A percentile compares a stretch with the other conserved stretches of the same genome.
phyloP scores from a whole-genome alignment of 768 basidiomycete genomes.

The Pulveroboletus sp. region DNA sequence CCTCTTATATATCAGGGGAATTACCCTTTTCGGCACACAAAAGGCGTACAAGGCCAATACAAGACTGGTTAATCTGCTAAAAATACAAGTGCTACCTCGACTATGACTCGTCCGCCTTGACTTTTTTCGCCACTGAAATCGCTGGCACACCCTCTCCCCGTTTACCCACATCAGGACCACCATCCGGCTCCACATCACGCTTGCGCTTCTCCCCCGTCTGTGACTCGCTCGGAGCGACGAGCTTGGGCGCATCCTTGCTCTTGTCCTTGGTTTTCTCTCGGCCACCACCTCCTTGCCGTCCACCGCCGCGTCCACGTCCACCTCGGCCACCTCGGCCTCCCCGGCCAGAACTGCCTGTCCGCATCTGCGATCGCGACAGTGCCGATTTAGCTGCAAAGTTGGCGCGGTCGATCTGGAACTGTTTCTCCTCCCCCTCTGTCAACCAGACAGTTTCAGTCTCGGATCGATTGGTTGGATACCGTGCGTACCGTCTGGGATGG shows the following conservation, averaged over 20 bases:
- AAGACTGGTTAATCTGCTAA: no score
- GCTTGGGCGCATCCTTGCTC: slow-evolving; percentile 18
- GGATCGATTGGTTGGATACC: slow-evolving; percentile 8
- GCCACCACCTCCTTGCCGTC: slow-evolving; percentile 25
- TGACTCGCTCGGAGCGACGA: slow-evolving; percentile 36
- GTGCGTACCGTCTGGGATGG: slow-evolving; percentile 50
- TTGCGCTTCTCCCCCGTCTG: slow-evolving; percentile 73
- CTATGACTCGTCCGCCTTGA: slow-evolving; percentile 35
- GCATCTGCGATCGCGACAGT: slow-evolving; percentile 38
- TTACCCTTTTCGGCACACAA: no score
- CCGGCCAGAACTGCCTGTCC: slow-evolving; percentile 36
- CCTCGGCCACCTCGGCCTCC: slow-evolving; percentile 46
- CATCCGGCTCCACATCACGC: slow-evolving; percentile 74
- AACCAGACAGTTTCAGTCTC: background rate
- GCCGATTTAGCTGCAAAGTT: slow-evolving; percentile 58
- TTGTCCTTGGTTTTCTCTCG: slow-evolving; percentile 15
- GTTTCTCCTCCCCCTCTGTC: slow-evolving; percentile 68
- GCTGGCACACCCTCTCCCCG: slow-evolving; percentile 60
- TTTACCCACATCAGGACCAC: slow-evolving; percentile 65
- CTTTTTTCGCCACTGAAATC: slow-evolving; percentile 39
- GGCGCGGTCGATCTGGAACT: slow-evolving; percentile 73
- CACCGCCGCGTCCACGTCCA: slow-evolving; percentile 37
- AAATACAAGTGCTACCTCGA: no score
- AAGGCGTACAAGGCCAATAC: no score
- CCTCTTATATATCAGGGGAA: no score